Base-by-base conservation (phyloP, 345 rosid species). In the Populus ilicifolia region DNA sequence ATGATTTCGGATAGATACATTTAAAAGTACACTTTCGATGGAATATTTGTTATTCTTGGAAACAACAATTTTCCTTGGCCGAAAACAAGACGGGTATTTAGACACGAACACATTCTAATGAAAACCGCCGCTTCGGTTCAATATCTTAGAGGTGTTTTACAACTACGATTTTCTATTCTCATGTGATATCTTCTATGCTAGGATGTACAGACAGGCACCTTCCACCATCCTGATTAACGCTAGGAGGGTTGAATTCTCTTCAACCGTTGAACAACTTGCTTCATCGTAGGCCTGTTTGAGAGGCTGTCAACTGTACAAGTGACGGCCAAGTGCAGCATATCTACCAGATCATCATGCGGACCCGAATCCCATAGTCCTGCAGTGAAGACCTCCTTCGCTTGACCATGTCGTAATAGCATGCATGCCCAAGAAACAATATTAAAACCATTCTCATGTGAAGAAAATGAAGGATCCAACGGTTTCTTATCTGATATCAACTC, bases 391-490 rank as follows among this genome's bases (percentile, higher is more conserved):
- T 85, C 85, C 78, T 77, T 75, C 1, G 71, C 87, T 69, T 63
- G 80, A 48, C 87, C 83, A 12, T 75, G 75, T 25, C 72, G 75
- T 25, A 85, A 41, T 43, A 79, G 75, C 85, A 85, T 80, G 70
- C 75, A 82, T 1, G 83, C 87, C 85, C 82, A 85, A 59, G 85
- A 82, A 21, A 85, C 78, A 46, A 85, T 80, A 66, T 78, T 85
- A 78, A 82, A 85, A 52, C 85, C 85, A 41, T 82, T 78, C 61
- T 69, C 83, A 25, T 85, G 79, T 3, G 80, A 56, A 36, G 83
- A 85, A 76, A 85, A 80, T 21, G 85, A 85, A 68, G 85, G 85
- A 50, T 85, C 87, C 81, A 82, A 44, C 12, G 83, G 81, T 16
- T 78, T 80, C 69, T 85, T 80, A 48, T 82, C 85, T 25, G 83